phyloP scores from a whole-genome alignment of 176 grass and related monocot species.

The Musa beccarii region DNA sequence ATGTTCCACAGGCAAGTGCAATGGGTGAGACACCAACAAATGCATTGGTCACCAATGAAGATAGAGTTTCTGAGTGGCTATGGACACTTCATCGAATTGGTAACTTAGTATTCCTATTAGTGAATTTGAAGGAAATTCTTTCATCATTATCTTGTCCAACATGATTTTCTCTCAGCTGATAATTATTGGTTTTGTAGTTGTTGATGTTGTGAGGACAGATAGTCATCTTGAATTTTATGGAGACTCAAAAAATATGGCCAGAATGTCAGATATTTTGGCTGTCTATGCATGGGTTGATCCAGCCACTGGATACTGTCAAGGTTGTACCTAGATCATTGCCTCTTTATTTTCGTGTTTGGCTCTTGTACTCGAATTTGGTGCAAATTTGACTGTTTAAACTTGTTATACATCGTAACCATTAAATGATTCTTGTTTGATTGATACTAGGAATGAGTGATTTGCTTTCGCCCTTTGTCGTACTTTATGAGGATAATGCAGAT shows the following conservation, averaged over 20 bases:
- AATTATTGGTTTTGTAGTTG: conserved; percentile 44
- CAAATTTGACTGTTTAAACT: conserved; percentile 12
- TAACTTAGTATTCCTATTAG: conserved; percentile 24
- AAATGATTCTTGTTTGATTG: conserved; percentile 16
- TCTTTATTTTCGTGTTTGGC: conserved; percentile 11
- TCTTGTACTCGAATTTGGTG: conserved; percentile 5
- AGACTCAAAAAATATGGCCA: conserved; percentile 97
- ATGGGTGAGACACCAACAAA: conserved; percentile 36
- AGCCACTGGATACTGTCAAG: conserved; percentile 97
- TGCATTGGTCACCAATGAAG: conserved; percentile 35
- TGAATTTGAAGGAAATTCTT: neutral
- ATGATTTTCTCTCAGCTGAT: neutral
- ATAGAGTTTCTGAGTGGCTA: conserved; percentile 90
- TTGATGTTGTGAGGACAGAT: conserved; percentile 98
- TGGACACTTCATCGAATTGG: conserved; percentile 98
- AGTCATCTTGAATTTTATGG: conserved; percentile 89
- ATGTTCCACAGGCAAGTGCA: conserved; percentile 54
- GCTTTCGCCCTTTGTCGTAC: conserved; percentile 96
- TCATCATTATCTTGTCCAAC: neutral
- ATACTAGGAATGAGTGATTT: conserved; percentile 91
- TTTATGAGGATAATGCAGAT: conserved; percentile 92
- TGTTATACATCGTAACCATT: conserved; percentile 1
- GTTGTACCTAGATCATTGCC: conserved; percentile 21
- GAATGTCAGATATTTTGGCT: conserved; percentile 99
- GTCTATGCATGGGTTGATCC: conserved; percentile 99